A percentile compares a stretch with the other conserved stretches of the same genome.
Conservation (phyloP, 2,329 filamentous ascomycete species). For the Salinomyces thailandicus region DNA sequence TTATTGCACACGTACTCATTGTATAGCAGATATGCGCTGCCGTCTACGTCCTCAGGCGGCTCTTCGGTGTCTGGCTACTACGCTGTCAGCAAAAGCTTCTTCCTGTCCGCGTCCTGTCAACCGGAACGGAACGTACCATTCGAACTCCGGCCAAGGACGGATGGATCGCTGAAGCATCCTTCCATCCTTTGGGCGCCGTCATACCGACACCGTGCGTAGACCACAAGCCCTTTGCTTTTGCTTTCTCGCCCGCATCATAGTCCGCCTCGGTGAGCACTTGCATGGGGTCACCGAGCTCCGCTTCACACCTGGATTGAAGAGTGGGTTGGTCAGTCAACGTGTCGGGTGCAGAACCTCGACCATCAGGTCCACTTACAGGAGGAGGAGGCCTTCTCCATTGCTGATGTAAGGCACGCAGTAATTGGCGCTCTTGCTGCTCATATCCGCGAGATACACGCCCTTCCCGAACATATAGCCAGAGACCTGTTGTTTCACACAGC, state of each 20-base stretch:
- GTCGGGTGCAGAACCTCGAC: too few species aligned
- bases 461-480: background rate
- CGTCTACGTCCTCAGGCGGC: background rate
- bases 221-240: slow-evolving; percentile 48
- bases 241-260: slow-evolving; percentile 54
- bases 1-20: slow-evolving; percentile 45
- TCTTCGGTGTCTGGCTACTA: background rate
- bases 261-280: slow-evolving; percentile 49
- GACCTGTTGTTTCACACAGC: background rate
- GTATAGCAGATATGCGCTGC: slow-evolving; percentile 46
- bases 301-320: slow-evolving; percentile 52
- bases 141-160: slow-evolving; percentile 53
- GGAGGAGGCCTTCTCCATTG: slow-evolving; percentile 60
- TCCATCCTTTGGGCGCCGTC: slow-evolving; percentile 60
- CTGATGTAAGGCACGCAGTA: slow-evolving; percentile 56
- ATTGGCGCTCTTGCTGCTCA: slow-evolving; percentile 69
- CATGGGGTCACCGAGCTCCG: slow-evolving; percentile 68
- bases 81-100: slow-evolving; percentile 4
- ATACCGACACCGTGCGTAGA: slow-evolving; percentile 62
- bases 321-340: background rate
- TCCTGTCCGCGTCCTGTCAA: slow-evolving; percentile 20
- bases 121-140: slow-evolving; percentile 43
- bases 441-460: slow-evolving; percentile 79
- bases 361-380: too few species aligned
- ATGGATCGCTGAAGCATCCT: slow-evolving; percentile 60